Evolutionary conservation across 2,329 filamentous ascomycete species (phyloP), one percentile per base, ranked within the genome.

Genomic region (Sordariomycetes sp.): DNA sequence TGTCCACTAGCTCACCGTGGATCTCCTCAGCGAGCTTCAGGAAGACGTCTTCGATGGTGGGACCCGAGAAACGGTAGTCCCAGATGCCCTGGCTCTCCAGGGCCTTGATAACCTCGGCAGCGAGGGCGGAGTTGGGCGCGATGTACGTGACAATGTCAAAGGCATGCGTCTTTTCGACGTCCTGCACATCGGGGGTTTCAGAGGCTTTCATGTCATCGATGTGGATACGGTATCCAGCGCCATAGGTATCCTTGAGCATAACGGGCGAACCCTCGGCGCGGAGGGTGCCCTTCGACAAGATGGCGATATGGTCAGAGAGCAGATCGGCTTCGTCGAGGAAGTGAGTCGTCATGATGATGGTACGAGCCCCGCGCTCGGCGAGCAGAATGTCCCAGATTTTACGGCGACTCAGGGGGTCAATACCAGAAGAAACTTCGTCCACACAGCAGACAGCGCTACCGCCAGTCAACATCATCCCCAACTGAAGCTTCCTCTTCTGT

Each of bases 351-450:
- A 96, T 70, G 50, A 96, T 81, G 63, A 96, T 87, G 0, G 91
- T 95, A 50, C 91, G 77, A 59, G 78, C 78, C 22, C 90, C 90
- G 58, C 91, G 82, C 69, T 96, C 90, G 1, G 87, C 87, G 13
- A 96, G 75, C 24, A 96, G 75, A 59, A 96, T 96, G 63, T 96
- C 90, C 91, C 91, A 96, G 25, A 96, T 89, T 71, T 95, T 96
- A 32, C 90, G 76, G 57, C 92, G 79, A 22, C 87, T 91, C 1
- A 96, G 74, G 0, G 92, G 90, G 66, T 96, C 91, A 22, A 96
- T 77, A 15, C 91, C 92, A 59, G 86, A 90, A 45, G 87, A 91
- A 15, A 96, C 90, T 69, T 96, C 92, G 63, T 96, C 91, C 6
- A 96, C 84, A 64, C 90, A 94, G 70, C 91, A 96, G 0, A 96